These are phyloP conservation scores for Scopulariopsis brevicaulis DNA, from an alignment of 2,329 filamentous ascomycete species.

Conservation along the genomic window DNA sequence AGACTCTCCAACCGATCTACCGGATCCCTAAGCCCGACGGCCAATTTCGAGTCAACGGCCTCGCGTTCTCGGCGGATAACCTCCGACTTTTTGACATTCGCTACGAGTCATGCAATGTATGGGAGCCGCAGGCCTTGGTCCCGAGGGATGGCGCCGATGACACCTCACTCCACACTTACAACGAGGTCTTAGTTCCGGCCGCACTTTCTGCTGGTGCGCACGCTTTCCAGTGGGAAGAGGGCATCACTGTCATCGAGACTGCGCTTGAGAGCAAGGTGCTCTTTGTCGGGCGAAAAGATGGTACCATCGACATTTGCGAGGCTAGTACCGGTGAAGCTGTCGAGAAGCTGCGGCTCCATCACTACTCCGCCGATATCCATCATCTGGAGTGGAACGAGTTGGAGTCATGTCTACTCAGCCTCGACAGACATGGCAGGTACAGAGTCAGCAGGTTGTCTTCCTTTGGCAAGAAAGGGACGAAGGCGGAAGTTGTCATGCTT, in stretches of 20 bases:
- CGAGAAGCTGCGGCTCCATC: not conserved
- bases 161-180: not conserved
- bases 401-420: too few relatives aligned
- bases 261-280: not conserved
- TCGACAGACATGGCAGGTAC: too few relatives aligned
- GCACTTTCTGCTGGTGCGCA: not conserved
- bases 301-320: not conserved
- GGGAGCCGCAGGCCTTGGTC: not conserved
- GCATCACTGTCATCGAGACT: not conserved
- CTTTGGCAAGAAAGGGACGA: too few relatives aligned
- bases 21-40: not conserved
- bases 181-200: not conserved
- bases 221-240: not conserved
- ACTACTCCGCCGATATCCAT: not conserved
- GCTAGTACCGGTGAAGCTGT: not conserved
- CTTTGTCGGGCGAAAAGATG: not conserved
- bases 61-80: not conserved
- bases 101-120: not conserved
- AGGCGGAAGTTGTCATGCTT: too few relatives aligned
- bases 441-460: too few relatives aligned
- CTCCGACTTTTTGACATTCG: not conserved
- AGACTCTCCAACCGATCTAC: not conserved
- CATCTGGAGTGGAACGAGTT: too few relatives aligned
- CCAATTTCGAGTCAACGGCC: not conserved
- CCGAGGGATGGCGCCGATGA: not conserved